phyloP scores from a whole-genome alignment of 1,284 basidiomycete genomes.

The Sphagnurus paluster region DNA sequence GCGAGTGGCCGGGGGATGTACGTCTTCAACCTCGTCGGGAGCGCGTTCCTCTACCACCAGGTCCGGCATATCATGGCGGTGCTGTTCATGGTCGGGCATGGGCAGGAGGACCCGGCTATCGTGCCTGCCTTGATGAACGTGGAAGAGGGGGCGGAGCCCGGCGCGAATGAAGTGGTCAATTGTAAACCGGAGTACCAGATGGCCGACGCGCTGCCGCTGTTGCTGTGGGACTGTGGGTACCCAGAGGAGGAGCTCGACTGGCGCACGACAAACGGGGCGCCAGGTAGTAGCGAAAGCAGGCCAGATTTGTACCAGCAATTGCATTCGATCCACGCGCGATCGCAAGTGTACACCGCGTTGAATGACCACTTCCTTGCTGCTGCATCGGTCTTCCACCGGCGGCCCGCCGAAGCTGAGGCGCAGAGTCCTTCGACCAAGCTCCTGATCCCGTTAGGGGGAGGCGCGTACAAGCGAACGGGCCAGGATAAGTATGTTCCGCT shows the following conservation, averaged over 20 bases:
- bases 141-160: constrained; percentile 36
- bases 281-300: constrained; percentile 34
- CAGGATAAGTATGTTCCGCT: constrained; percentile 63
- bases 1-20: constrained; percentile 45
- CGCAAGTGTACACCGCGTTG: constrained; percentile 57
- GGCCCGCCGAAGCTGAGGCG: constrained; percentile 19
- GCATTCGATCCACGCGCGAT: constrained; percentile 54
- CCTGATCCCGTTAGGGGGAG: constrained; percentile 75
- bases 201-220: constrained; percentile 87
- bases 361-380: constrained; percentile 65
- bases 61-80: constrained; percentile 96
- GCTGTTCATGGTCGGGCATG: constrained; percentile 85
- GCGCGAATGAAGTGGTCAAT: constrained; percentile 47
- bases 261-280: constrained; percentile 58
- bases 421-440: constrained; percentile 30
- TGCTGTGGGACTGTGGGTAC: constrained; percentile 93
- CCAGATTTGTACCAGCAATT: constrained; percentile 57
- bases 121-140: constrained; percentile 80
- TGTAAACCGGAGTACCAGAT: constrained; percentile 91
- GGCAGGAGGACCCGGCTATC: constrained; percentile 75
- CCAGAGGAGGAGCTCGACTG: constrained; percentile 68
- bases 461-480: constrained; percentile 55
- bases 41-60: constrained; percentile 95
- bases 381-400: constrained; percentile 46
- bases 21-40: constrained; percentile 87